Evolutionary conservation across 225 moss, liverwort and hornwort genomes (phyloP), one percentile per base, ranked within the genome.

Genomic region (Bryum argenteum): DNA sequence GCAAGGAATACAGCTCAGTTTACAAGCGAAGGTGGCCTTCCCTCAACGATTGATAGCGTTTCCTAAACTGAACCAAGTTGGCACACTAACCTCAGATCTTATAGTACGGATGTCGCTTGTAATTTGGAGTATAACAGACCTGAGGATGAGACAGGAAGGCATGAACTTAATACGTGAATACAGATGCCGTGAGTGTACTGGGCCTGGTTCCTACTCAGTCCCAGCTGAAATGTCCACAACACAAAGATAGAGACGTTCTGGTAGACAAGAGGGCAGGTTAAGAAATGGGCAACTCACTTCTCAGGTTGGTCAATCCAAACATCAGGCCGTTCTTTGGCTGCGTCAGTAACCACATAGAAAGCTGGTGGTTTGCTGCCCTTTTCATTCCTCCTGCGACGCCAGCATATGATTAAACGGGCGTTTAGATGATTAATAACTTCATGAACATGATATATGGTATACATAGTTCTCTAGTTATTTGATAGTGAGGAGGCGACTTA

Each of bases 281-380:
- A 56, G 8, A 57, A 52, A 38, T 19, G 9, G 38, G 37, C 18
- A 43, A 21, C 82, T 74, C 75, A 95, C 94, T 90, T 93, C 23
- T 98, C 94, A 61, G 94, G 98, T 74, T 79, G 87, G 44, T 87
- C 91, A 70, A 98, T 81, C 98, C 98, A 98, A 42, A 98, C 98
- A 75, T 98, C 98, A 73, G 98, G 98, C 18, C 88, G 82, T 81
- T 94, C 98, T 82, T 98, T 94, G 22, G 87, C 67, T 66, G 78
- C 41, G 61, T 94, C 89, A 19, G 98, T 98, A 58, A 89, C 88
- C 39, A 75, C 75, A 71, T 92, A 98, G 64, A 78, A 91, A 66
- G 67, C 72, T 45, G 98, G 92, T 47, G 98, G 91, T 62, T 79
- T 90, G 50, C 75, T 85, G 58, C 84, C 90, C 70, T 91, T 92